Conservation (phyloP, 169 alveolate species). For the Plasmodium knowlesi region DNA sequence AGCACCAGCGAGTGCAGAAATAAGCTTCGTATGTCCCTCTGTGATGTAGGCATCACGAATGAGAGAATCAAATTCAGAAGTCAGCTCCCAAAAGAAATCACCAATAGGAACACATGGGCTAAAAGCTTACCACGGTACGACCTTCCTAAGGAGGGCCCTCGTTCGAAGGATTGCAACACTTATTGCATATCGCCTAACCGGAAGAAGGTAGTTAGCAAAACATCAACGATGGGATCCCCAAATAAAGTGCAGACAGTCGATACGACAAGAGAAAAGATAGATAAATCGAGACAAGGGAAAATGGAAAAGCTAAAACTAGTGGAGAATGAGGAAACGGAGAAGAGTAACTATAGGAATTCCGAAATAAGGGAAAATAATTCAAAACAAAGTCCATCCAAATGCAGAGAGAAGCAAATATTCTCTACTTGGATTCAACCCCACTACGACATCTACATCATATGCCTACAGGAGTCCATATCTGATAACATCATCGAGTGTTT, state of each 20-base stretch:
- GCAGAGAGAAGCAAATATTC: constrained; percentile 80
- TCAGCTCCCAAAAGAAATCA: neutral
- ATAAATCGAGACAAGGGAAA: neutral
- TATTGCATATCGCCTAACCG: neutral
- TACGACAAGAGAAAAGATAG: neutral
- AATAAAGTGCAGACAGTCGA: neutral
- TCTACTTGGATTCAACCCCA: constrained; percentile 85
- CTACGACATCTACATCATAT: constrained; percentile 85
- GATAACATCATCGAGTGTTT: constrained; percentile 79
- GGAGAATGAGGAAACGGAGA: neutral
- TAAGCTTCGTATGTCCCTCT: neutral
- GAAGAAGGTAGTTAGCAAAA: neutral
- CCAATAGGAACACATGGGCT: neutral
- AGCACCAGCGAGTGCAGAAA: neutral
- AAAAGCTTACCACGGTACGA: neutral
- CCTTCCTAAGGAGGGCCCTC: neutral
- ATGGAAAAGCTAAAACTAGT: neutral
- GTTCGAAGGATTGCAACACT: neutral
- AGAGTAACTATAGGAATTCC: neutral
- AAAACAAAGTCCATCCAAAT: neutral
- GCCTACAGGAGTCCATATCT: constrained; percentile 88
- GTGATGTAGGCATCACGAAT: neutral
- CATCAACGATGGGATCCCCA: neutral
- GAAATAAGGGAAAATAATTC: neutral
- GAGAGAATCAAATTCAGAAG: neutral